Base-by-base conservation (phyloP, 73 alveolate genomes). In the Stentor coeruleus region DNA sequence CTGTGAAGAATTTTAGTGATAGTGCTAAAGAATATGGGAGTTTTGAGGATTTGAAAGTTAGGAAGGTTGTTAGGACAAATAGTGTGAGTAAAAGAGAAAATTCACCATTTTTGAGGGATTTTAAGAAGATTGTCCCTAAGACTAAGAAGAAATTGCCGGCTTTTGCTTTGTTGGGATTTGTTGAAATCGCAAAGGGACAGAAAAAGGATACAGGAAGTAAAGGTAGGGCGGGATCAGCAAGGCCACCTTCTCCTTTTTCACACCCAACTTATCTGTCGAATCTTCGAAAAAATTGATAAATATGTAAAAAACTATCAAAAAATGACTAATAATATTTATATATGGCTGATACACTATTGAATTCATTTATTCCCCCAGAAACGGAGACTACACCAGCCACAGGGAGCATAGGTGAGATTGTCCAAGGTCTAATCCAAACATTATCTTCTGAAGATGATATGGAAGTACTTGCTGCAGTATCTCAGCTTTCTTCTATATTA, bases 401-500 rank as follows among this genome's bases (percentile, higher is more conserved):
- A n/a, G n/a, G n/a, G n/a, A n/a, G n/a, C n/a, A n/a, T 66, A 66
- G 39, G 49, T 20, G 79, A 66, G 15, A 20, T 20, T 20, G 37
- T 31, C 36, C 79, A 66, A 66, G 33, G 33, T 40, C 33, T 66
- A 40, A 28, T 33, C 11, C n/a, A 66, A 26, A 28, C 15, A 20
- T 20, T 66, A 40, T 15, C 11, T 14, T 20, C 42, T 2, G 79
- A 66, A 28, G 83, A 75, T 39, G 83, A 75, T 40, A 75, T 75
- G 83, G 83, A 75, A 14, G 83, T 75, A 14, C 38, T 75, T 31
- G 15, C 59, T 14, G 66, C 37, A 20, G 66, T 75, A n/a, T 26
- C 58, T 15, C 59, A 37, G 39, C 38, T 75, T 14, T 75, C 83
- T 20, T 20, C 28, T 28, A n/a, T 14, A 6, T 38, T 75, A n/a